Conservation (phyloP, 805 yeast species). For the Naumovozyma baii region DNA sequence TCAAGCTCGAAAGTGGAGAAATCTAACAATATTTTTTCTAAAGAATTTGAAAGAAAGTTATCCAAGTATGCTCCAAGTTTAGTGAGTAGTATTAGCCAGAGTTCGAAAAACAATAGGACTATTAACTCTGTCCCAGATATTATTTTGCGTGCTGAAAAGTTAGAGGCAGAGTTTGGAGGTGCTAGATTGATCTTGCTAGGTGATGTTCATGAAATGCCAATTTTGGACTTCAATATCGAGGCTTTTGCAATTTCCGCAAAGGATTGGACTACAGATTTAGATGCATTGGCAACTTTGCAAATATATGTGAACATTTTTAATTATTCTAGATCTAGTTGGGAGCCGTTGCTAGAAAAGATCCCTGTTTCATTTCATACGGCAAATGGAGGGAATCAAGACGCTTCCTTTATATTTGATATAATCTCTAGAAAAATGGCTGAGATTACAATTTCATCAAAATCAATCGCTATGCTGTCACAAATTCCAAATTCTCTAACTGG, state of each 20-base stretch:
- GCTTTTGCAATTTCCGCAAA: constrained; percentile 60
- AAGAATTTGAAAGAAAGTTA: constrained; percentile 51
- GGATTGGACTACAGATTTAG: constrained; percentile 82
- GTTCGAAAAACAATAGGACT: constrained; percentile 30
- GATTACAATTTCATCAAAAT: constrained; percentile 68
- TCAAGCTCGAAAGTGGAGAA: constrained; percentile 5
- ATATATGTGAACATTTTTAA: constrained; percentile 70
- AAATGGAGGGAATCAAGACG: constrained; percentile 36
- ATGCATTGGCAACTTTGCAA: constrained; percentile 55
- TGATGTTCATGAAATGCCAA: constrained; percentile 84
- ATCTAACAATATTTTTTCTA: constrained; percentile 34
- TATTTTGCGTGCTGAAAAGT: constrained; percentile 56
- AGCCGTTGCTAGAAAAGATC: constrained; percentile 86
- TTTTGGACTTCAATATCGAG: constrained; percentile 62
- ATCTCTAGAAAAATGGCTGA: constrained; percentile 73
- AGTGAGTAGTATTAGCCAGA: constrained; percentile 19
- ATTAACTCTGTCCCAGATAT: constrained; percentile 27
- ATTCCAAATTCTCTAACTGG: constrained; percentile 49
- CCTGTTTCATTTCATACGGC: constrained; percentile 64
- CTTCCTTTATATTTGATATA: constrained; percentile 51
- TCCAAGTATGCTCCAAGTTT: constrained; percentile 64
- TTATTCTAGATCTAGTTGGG: constrained; percentile 89
- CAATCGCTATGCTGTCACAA: constrained; percentile 68
- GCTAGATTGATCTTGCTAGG: constrained; percentile 76
- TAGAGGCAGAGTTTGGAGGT: constrained; percentile 62